Evolutionary conservation across 192 early-diverging fungal species (phyloP), one percentile per base, ranked within the genome.

Genomic region (Gamsiella multidivaricata): DNA sequence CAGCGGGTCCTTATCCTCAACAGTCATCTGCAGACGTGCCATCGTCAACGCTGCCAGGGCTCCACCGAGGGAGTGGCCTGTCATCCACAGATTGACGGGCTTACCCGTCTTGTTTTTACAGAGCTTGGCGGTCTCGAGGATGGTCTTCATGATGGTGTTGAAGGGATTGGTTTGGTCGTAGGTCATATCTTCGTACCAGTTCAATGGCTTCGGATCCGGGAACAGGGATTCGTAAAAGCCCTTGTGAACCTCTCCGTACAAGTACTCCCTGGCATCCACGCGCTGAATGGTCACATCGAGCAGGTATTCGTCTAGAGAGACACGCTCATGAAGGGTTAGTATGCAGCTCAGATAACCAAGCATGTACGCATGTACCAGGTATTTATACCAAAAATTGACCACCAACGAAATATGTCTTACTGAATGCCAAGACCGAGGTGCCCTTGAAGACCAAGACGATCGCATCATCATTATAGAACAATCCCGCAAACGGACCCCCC

Each of bases 41-140:
- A 83, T 86, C 3, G 80, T 58, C n/a, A 86, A 51, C 5, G 69
- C 69, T 2, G 80, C 80, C 29, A 86, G 58, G 2, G 85, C 85
- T 15, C 79, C 81, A 18, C 86, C 86, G 12, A 88, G 61, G 14
- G 86, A 88, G 61, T 88, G 86, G 10, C 86, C 86, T 5, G 86
- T 82, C 9, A 88, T 46, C 83, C 84, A 88, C 5, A 88, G 49
- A 26, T 84, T 81, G 17, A 86, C 61, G 11, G 76, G 79, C 12
- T 62, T 58, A n/a, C 46, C 53, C 6, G 54, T 69, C 23, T 71
- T 63, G 17, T 62, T 42, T 7, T 36, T 65, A 3, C 31, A 31
- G 45, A 52, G 37, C 25, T 54, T 61, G 2, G 61, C 54, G 18
- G 52, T 63, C 20, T 74, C 66, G 34, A 85, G 61, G 28, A 86